A percentile compares a stretch with the other conserved stretches of the same genome.
Evolutionary conservation across 768 basidiomycete species (phyloP).

Genomic region (Glaciozyma antarctica): DNA sequence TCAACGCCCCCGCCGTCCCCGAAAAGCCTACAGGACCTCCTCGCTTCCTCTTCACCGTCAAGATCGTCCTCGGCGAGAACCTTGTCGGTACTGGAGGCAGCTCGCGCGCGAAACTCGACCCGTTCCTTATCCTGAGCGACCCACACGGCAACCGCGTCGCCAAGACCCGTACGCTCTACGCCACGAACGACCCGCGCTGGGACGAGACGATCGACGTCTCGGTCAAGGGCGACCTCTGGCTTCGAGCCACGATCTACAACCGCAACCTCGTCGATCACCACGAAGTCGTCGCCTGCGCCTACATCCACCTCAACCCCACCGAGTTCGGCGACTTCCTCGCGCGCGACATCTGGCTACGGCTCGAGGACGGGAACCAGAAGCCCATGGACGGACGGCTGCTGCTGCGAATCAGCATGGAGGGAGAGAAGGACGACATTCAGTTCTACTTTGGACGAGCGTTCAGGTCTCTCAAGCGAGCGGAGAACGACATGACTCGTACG

Average conservation of each 20-base stretch:
- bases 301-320: slow-evolving; percentile 80
- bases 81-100: slow-evolving; percentile 54
- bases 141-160: slow-evolving; percentile 79
- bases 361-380: slow-evolving; percentile 52
- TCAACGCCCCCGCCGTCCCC: slow-evolving; percentile 43
- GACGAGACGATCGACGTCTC: slow-evolving; percentile 95
- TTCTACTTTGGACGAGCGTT: slow-evolving; percentile 97
- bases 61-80: slow-evolving; percentile 76
- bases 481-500: slow-evolving; percentile 87
- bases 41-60: slow-evolving; percentile 68
- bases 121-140: slow-evolving; percentile 89
- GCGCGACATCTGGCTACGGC: slow-evolving; percentile 83
- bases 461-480: slow-evolving; percentile 76
- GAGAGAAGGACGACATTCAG: slow-evolving; percentile 95
- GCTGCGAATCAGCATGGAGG: slow-evolving; percentile 91
- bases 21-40: slow-evolving; percentile 46
- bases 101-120: slow-evolving; percentile 66
- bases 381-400: slow-evolving; percentile 60
- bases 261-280: slow-evolving; percentile 85
- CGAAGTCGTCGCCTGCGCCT: slow-evolving; percentile 69
- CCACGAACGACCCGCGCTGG: slow-evolving; percentile 85
- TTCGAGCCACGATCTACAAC: slow-evolving; percentile 90
- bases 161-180: slow-evolving; percentile 93
- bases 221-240: slow-evolving; percentile 86
- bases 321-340: slow-evolving; percentile 79